Evolutionary conservation across 2,329 filamentous ascomycete species (phyloP), one percentile per base, ranked within the genome.

Genomic region (Zasmidium cellare): DNA sequence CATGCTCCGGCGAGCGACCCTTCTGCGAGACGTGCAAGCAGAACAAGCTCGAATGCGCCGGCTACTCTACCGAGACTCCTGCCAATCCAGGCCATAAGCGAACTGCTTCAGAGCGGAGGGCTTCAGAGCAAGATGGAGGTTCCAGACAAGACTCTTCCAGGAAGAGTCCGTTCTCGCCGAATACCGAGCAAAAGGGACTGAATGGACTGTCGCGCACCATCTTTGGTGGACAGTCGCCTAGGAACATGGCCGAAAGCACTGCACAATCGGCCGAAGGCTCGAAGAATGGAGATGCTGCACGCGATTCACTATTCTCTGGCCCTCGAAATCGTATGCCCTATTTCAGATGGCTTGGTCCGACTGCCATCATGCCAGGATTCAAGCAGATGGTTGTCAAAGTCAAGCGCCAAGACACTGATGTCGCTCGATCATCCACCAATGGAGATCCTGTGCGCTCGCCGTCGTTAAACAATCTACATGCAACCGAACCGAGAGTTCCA

Each of bases 321-420:
- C 65, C 69, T 12, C 77, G 71, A 79, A 83, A 88, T 68, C 83
- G 88, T 54, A 90, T 96, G 62, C 91, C 91, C 0, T 96, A 94
- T 72, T 96, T 96, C 68, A 82, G 92, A 59, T 96, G 94, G 74
- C 94, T 96, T 71, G 92, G 91, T 0, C 90, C 91, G 0, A 96
- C 92, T 1, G 92, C 91, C 61, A 96, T 96, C 69, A 90, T 94
- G 53, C 91, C 91, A 1, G 91, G 91, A 20, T 96, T 92, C 77
- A 96, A 96, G 74, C 91, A 96, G 73, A 96, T 96, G 90, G 90
- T 96, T 23, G 87, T 89, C 58, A 87, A 88, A 54, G 85, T 92
- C 25, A 83, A 87, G 58, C 86, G 88, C 59, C 80, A 85, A 58
- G 82, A 86, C 22, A 81, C 82, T 22, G 86, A 86, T 53, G 86